Evolutionary conservation across 2,329 filamentous ascomycete genomes (phyloP), one percentile per base, ranked within the genome.

Genomic region (Pyrenophora tritici-repentis): DNA sequence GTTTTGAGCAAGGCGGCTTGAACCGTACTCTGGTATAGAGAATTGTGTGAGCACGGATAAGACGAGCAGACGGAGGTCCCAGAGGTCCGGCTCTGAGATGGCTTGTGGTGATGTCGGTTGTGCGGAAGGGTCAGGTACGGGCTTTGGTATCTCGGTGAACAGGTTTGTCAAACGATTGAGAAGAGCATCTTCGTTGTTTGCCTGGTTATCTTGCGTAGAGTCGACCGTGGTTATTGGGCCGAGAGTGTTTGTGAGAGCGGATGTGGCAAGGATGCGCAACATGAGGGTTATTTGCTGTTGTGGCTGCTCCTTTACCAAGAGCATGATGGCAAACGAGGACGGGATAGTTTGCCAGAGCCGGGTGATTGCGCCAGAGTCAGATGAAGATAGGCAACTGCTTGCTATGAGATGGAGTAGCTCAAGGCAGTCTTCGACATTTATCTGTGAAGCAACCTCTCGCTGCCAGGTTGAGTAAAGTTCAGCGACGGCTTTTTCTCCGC

Each of bases 321-420:
- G 81, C 47, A 89, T 76, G 10, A 89, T 73, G 8, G 88, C 81
- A 56, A 88, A 86, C 37, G 88, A 83, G 18, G 85, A 81, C 3
- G 86, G 82, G 53, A 91, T 83, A 32, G 79, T 73, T 53, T 78
- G 81, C 90, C 90, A 94, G 62, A 91, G 89, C 10, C 65, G 71
- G 13, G 66, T 67, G 2, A 78, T 74, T 2, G 72, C 70, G 14
- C 78, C 74, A 20, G 76, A 56, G 4, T 62, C 59, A 64, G 73
- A 40, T 2, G 56, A 59, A 65, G 73, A 60, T 6, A 79, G 76
- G 57, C 86, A 88, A 26, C 82, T 84, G 7, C 85, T 76, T 4
- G 86, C 84, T 4, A 84, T 76, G 1, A 84, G 76, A 46, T 88
- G 80, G n/a, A 93, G 75, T 1, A 92, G 74, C 1, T 81, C 80